Base-by-base conservation (phyloP, 352 stramenopile genomes). In the Peronospora belbahrii region DNA sequence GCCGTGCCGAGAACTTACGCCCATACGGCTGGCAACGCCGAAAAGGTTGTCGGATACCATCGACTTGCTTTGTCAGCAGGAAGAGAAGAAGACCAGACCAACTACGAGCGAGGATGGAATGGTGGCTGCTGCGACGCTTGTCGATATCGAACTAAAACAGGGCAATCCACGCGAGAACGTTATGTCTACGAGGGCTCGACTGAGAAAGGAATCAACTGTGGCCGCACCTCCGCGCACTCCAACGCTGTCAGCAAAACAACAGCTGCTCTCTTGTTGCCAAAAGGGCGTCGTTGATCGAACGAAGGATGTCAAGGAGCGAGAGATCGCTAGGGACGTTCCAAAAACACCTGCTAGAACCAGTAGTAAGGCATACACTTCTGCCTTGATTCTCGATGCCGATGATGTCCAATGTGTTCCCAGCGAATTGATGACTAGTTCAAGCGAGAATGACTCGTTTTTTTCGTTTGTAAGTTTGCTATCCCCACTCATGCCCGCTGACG, bases 401-500 rank as follows among this genome's bases (percentile, higher is more conserved):
- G 70, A 70, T 38, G 59, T 71, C 25, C 70, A 67, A 28, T 78
- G 62, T 45, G 63, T 52, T 3, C 75, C 59, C 4, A 74, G 70
- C 24, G 61, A 60, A 24, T 47, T 67, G 2, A 35, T 51, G 15
- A 52, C 58, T 4, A 66, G 52, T 32, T 62, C 51, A 11, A 63
- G 65, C 39, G 76, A 91, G 30, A 70, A 83, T 25, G 80, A 87
- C 50, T 83, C 72, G 25, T 85, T 90, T 46, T 88, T 89, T 44
- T 87, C 78, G 17, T 88, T 90, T 43, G 75, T 66, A 0, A 84
- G 85, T 38, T 75, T 75, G 19, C 64, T 93, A 0, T 88, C 81
- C 4, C 76, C 78, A n/a, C 57, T 89, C 10, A 57, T 75, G 25
- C 47, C 61, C 19, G 44, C 55, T 0, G 78, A 88, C 1, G 77